Evolutionary conservation across 1,284 basidiomycete genomes (phyloP).

Genomic region (Cryptococcus amylolentus): DNA sequence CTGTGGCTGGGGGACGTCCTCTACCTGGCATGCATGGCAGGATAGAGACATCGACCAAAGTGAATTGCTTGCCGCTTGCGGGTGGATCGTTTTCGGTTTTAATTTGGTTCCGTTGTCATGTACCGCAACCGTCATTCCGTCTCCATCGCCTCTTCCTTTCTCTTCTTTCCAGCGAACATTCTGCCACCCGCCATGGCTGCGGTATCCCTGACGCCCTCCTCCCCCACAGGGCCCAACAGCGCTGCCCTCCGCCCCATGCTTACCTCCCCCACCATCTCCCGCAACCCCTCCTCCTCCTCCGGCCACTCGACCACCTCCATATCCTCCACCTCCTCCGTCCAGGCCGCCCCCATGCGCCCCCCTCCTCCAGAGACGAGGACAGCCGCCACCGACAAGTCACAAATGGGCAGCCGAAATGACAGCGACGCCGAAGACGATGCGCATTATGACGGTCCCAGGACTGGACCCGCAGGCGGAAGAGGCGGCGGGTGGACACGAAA

Average conservation of each 20-base stretch:
- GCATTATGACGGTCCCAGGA: constrained; percentile 8
- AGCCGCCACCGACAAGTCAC: constrained; percentile 35
- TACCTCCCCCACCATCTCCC: constrained; percentile 25
- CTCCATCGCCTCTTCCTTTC: not conserved
- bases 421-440: constrained; percentile 6
- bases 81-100: not conserved
- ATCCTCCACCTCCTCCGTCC: constrained; percentile 42
- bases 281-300: constrained; percentile 43
- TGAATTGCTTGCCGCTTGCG: too few species aligned
- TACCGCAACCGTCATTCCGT: not conserved
- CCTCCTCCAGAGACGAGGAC: constrained; percentile 46
- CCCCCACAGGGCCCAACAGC: constrained; percentile 14
- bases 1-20: too few species aligned
- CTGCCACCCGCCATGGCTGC: constrained; percentile 4
- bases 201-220: constrained; percentile 13
- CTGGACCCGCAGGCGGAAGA: constrained; percentile 17
- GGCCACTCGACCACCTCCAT: constrained; percentile 38
- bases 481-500: constrained; percentile 33
- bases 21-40: too few species aligned
- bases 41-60: too few species aligned
- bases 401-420: constrained; percentile 17
- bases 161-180: not conserved
- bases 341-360: constrained; percentile 47
- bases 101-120: not conserved
- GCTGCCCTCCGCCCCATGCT: constrained; percentile 12